Evolutionary conservation across 2,329 filamentous ascomycete species (phyloP).

Genomic region (Colletotrichum sp.): DNA sequence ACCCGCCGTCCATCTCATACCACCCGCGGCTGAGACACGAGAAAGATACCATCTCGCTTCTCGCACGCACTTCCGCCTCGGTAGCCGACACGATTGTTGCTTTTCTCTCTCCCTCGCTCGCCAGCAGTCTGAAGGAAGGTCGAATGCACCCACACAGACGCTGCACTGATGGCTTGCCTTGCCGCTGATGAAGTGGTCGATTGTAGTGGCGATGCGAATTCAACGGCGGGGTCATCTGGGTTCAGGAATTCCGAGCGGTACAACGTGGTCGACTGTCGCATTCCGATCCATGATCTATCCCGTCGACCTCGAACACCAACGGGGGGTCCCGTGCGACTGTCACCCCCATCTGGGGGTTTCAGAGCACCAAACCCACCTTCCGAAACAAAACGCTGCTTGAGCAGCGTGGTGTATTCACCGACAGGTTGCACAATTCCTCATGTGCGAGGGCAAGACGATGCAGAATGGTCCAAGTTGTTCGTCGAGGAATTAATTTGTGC

Average conservation of each 20-base stretch:
- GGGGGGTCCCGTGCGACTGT: neutral
- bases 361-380: constrained; percentile 5
- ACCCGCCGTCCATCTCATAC: neutral
- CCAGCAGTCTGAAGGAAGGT: neutral
- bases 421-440: constrained; percentile 11
- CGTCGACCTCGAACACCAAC: neutral
- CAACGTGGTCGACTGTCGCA: neutral
- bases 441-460: constrained; percentile 5
- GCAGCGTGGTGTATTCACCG: constrained; percentile 24
- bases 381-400: constrained; percentile 6
- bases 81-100: neutral
- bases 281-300: neutral
- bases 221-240: neutral
- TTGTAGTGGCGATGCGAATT: neutral
- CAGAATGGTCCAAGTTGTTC: neutral
- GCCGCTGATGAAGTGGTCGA: neutral
- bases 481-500: neutral
- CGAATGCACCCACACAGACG: constrained; percentile 9
- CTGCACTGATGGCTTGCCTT: neutral
- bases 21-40: neutral
- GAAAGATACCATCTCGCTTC: constrained; percentile 2
- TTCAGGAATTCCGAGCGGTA: neutral
- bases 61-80: neutral
- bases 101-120: neutral
- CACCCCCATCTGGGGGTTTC: constrained; percentile 12